phyloP scores from a whole-genome alignment of 2,329 filamentous ascomycete species.

The Chlorencoelia australis region DNA sequence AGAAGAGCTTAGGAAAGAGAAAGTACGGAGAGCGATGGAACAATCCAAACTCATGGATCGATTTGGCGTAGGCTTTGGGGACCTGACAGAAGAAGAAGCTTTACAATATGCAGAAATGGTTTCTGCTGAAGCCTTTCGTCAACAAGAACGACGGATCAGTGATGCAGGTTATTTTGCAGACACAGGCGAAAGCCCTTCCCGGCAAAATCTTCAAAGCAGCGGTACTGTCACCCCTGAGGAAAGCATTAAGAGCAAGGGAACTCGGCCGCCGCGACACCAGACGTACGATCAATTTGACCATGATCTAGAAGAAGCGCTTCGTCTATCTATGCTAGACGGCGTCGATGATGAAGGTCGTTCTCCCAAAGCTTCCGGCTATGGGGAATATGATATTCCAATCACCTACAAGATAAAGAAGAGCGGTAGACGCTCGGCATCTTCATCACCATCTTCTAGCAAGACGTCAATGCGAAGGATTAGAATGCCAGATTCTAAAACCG shows the following conservation, averaged over 20 bases:
- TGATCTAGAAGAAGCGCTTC: constrained; percentile 54
- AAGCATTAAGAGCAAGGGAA: constrained; percentile 35
- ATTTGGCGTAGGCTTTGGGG: constrained; percentile 72
- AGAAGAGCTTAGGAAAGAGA: constrained; percentile 67
- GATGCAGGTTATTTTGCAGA: constrained; percentile 42
- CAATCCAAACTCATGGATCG: constrained; percentile 61
- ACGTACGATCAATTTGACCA: constrained; percentile 42
- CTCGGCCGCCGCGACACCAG: constrained; percentile 16
- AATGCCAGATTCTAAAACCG: neutral
- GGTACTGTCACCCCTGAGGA: constrained; percentile 45
- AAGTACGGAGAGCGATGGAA: constrained; percentile 55
- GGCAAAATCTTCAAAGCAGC: constrained; percentile 27
- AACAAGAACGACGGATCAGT: constrained; percentile 46
- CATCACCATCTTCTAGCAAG: constrained; percentile 29
- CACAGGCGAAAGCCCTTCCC: constrained; percentile 28
- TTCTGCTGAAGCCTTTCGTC: constrained; percentile 47
- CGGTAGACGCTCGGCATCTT: constrained; percentile 30
- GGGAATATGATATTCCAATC: constrained; percentile 42
- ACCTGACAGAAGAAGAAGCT: constrained; percentile 56
- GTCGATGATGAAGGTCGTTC: constrained; percentile 33
- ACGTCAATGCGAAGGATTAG: constrained; percentile 12
- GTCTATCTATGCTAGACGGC: constrained; percentile 48
- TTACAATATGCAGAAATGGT: constrained; percentile 56
- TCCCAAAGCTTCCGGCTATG: constrained; percentile 35
- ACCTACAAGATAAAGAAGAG: constrained; percentile 37